Base-by-base conservation (phyloP, 495 filamentous ascomycete genomes). In the Talaromyces stipitatus region DNA sequence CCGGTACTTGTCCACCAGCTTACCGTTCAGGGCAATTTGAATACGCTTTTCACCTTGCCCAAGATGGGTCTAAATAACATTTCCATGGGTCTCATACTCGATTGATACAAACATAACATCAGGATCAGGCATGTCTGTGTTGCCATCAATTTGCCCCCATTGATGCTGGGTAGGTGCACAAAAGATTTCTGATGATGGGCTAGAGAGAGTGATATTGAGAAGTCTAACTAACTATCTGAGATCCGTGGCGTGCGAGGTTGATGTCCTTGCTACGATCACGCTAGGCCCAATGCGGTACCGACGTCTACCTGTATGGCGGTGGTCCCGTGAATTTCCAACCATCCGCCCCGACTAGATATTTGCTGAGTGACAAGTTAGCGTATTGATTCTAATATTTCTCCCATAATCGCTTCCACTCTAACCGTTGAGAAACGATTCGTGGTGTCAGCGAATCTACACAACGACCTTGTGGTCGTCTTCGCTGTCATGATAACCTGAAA, bases 71-170 rank as follows among this genome's bases (percentile, higher is more conserved):
- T 16, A 46, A 23, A 46, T 2, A n/a, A 46, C 6, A 23, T 46
- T 46, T 14, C 41, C 41, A 12, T 46, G 16, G 22, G 16, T 72
- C 73, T 12, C 74, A 63, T 14, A 78, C 67, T 60, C 79, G 72
- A 53, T 81, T 0, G 55, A 56, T 9, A 54, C 58, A 57, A 60
- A 11, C 45, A 54, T 24, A 60, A 16, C n/a, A 57, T 60, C 54
- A 4, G 55, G 24, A 50, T 79, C 1, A 0, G 80, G 79, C 66
- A 79, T 70, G 54, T 75, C 61, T 0, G 73, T 79, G 7, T 69
- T 30, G 5, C 74, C 75, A 54, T 78, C 76, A 11, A 78, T 75
- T 16, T 72, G 65, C 0, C 78, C 69, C 71, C 73, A 78, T 53
- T 46, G 10, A 12, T 9, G 9, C 6, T n/a, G 12, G 18, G 16